Conservation (phyloP, 805 yeast species). For the Yarrowia sp. region DNA sequence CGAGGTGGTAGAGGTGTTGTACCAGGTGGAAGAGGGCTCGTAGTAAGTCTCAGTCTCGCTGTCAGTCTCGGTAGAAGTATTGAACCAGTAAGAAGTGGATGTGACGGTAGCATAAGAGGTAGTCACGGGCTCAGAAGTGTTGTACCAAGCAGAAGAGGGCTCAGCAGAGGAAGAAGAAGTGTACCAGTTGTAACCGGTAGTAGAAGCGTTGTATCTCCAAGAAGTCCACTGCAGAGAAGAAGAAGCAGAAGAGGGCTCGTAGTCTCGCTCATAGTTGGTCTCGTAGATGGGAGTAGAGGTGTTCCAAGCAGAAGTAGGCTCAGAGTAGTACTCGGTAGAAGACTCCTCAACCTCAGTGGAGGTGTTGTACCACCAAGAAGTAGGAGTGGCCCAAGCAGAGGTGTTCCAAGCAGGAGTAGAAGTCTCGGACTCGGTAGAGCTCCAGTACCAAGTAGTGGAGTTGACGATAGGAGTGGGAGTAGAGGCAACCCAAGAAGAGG, state of each 20-base stretch:
- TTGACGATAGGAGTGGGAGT: background rate
- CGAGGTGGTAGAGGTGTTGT: background rate
- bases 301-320: background rate
- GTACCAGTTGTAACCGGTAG: background rate
- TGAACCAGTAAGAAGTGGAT: background rate
- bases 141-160: background rate
- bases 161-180: background rate
- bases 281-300: background rate
- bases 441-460: background rate
- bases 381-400: background rate
- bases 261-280: slow-evolving; percentile 7
- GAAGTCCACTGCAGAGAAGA: background rate
- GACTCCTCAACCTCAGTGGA: background rate
- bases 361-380: background rate
- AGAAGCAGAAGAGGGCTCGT: background rate
- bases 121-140: background rate
- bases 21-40: background rate
- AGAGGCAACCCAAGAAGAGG: background rate
- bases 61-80: background rate
- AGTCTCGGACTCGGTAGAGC: background rate
- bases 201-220: background rate
- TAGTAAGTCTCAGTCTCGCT: background rate
- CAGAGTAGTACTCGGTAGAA: background rate
- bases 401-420: background rate
- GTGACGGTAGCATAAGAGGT: background rate